Base-by-base conservation (phyloP, 495 filamentous ascomycete genomes). In the Tuber calosporum region DNA sequence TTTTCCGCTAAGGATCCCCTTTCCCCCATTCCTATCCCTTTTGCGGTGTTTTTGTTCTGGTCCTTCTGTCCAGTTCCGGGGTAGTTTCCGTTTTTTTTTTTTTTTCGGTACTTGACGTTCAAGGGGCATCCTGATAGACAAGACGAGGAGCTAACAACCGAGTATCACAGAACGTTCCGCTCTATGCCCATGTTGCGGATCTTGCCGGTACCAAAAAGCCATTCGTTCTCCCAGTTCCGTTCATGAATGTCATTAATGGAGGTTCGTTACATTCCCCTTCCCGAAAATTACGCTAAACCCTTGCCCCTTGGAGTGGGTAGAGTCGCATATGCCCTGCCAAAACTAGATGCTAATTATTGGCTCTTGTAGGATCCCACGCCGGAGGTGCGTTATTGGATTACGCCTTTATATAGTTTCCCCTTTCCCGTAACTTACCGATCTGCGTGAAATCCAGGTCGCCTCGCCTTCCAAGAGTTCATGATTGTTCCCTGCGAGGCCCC, bases 401-500 rank as follows among this genome's bases (percentile, higher is more conserved):
- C 67, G 40, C 48, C 34, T 40, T 40, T 40, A 17, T 40, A 15
- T 69, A 17, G 20, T 26, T 30, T 45, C 26, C 4, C 67, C 4
- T 26, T 20, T 58, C 42, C 67, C 38, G 74, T 73, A 77, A 70
- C 76, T 78, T 77, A 78, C 70, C 41, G 22, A 39, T 66, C 34
- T 62, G 26, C 13, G 26, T 62, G 67, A 73, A 68, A 42, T 76
- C 40, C 45, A 78, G 76, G 96, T 81, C 93, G 95, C 84, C 87
- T 99, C 73, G 96, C 96, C 76, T 99, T 99, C 91, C 96, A 99
- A 86, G 96, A 99, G 85, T 99, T 99, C 90, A 99, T 99, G 96
- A 97, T 99, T 81, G 96, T 98, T 68, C 96, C 96, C 74, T 89
- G 87, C 48, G 76, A 81, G 69, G 94, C 94, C 77, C 89, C 92